Evolutionary conservation across 2,329 filamentous ascomycete species (phyloP).

Genomic region (Sporothrix pseudoabietina): DNA sequence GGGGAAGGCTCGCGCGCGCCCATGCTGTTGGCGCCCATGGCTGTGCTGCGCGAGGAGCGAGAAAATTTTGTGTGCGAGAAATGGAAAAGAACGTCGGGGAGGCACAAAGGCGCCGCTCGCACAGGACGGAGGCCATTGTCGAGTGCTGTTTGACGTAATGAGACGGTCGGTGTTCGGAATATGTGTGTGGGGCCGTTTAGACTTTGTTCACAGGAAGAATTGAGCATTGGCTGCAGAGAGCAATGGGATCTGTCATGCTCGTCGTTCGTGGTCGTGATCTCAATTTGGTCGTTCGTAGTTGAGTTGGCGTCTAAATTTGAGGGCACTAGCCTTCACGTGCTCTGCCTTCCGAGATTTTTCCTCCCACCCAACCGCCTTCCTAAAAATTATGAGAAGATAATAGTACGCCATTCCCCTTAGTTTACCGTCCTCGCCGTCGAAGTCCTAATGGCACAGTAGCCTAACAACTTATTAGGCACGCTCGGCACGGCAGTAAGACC

Average conservation of each 20-base stretch:
- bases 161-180: background rate
- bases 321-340: background rate
- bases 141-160: background rate
- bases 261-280: background rate
- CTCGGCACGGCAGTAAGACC: background rate
- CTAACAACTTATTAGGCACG: background rate
- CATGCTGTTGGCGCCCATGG: slow-evolving; percentile 9
- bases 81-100: background rate
- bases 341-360: background rate
- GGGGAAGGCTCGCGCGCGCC: background rate
- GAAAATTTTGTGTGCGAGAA: background rate
- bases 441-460: background rate
- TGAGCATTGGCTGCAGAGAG: background rate
- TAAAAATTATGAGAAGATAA: background rate
- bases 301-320: background rate
- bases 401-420: background rate
- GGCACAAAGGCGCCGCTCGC: slow-evolving; percentile 21
- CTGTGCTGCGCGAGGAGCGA: background rate
- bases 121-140: slow-evolving; percentile 22
- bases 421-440: background rate
- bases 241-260: background rate
- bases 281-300: background rate
- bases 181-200: background rate
- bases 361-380: background rate
- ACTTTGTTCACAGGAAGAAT: background rate